Base-by-base conservation (phyloP, 2,329 filamentous ascomycete species). In the Orbilia oligospora region DNA sequence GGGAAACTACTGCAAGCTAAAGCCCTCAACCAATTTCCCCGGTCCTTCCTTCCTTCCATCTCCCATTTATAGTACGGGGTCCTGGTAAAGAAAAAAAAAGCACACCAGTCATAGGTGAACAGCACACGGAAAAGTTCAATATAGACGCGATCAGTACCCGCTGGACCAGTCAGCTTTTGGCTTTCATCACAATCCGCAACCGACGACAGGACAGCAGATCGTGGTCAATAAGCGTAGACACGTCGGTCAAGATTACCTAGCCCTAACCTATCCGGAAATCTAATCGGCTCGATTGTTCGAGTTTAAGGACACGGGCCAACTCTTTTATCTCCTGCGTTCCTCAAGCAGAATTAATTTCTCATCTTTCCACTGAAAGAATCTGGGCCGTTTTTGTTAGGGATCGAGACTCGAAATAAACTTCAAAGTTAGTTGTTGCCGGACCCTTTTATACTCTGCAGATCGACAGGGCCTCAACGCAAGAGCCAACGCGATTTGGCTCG, bases 381-480 rank as follows among this genome's bases (percentile, higher is more conserved):
- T 44, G 56, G 56, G 24, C 56, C 20, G 20, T n/a, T 14, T 9
- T 44, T 61, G 5, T 61, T 61, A 41, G 9, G 56, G 56, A 61
- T 61, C 56, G 56, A 61, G 56, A 44, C 56, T 10, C 3, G 33
- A 41, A 61, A 44, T 33, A 61, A 20, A 61, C 56, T 61, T 61
- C 56, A 61, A 27, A 36, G 4, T 36, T 8, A n/a, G 12, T 30
- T 5, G 55, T 41, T 30, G 55, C 22, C 24, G 33, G 55, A 41
- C 55, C 12, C 14, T 44, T 9, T 58, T 58, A 58, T 41, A 41
- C 53, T 58, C 33, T 27, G 53, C 27, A 22, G 69, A 73, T 73
- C 70, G 70, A 58, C 61, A 73, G 70, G 70, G 61, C 49, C 61
- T 61, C 70, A 61, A 67, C 63, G 51, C 70, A 73, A 58, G 18